Conservation (phyloP, 768 basidiomycete species). For the Agrocybe praecox region DNA sequence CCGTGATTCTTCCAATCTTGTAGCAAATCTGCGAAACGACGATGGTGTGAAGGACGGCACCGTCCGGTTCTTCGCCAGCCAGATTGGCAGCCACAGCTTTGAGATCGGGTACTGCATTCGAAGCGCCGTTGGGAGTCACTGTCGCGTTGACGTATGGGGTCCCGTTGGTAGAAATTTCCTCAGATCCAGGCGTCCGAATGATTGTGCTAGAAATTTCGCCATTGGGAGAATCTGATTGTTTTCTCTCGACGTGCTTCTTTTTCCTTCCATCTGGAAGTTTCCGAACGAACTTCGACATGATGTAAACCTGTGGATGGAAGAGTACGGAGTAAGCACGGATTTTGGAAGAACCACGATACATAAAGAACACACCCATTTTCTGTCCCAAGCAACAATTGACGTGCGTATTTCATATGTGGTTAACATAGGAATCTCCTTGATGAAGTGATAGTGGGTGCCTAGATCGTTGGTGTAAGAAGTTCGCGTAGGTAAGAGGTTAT, state of each 20-base stretch:
- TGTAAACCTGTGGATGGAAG: slow-evolving; percentile 48
- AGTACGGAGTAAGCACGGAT: not conserved
- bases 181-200: slow-evolving; percentile 36
- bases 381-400: slow-evolving; percentile 65
- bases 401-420: slow-evolving; percentile 62
- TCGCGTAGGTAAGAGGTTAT: not conserved
- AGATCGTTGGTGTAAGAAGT: not conserved
- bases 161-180: slow-evolving; percentile 23
- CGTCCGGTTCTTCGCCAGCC: slow-evolving; percentile 48
- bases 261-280: slow-evolving; percentile 43
- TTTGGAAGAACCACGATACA: not conserved
- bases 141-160: slow-evolving; percentile 21
- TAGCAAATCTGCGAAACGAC: slow-evolving; percentile 66
- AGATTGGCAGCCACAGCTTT: slow-evolving; percentile 35
- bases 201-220: slow-evolving; percentile 7
- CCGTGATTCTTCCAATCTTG: slow-evolving; percentile 72
- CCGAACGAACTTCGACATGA: slow-evolving; percentile 66
- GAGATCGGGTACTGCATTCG: slow-evolving; percentile 21
- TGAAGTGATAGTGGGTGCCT: slow-evolving; percentile 71
- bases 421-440: slow-evolving; percentile 71
- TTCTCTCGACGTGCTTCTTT: not conserved
- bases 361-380: slow-evolving; percentile 68
- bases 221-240: slow-evolving; percentile 7
- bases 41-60: slow-evolving; percentile 62
- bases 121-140: slow-evolving; percentile 5